phyloP scores from a whole-genome alignment of 2,329 filamentous ascomycete species.

The Pseudogymnoascus pannorum region DNA sequence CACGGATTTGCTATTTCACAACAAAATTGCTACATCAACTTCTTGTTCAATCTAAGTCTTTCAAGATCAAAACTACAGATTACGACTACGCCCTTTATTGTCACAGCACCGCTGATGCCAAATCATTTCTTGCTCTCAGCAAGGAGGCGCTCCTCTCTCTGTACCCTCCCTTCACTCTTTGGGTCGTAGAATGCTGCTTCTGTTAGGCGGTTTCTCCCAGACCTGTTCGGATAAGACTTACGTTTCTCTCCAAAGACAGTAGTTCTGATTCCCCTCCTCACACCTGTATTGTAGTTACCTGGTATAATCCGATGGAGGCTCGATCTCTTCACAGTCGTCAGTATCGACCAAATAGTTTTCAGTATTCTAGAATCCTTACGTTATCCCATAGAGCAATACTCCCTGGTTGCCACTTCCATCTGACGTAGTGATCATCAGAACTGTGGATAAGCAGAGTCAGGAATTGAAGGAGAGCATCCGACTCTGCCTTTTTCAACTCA shows the following conservation, averaged over 20 bases:
- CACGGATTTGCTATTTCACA: neutral
- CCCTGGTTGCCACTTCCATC: slow-evolving; percentile 25
- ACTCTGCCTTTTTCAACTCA: slow-evolving; percentile 23
- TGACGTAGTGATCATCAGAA: slow-evolving; percentile 23
- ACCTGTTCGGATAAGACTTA: slow-evolving; percentile 12
- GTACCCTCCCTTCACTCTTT: slow-evolving; percentile 19
- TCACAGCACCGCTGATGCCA: neutral
- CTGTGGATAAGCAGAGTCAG: slow-evolving; percentile 20
- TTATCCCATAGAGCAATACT: slow-evolving; percentile 25
- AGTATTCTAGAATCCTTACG: neutral
- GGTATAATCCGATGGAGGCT: slow-evolving; percentile 22
- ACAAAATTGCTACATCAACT: too few species aligned
- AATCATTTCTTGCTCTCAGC: neutral
- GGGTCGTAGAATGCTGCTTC: slow-evolving; percentile 21
- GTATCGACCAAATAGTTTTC: neutral
- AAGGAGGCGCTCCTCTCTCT: slow-evolving; percentile 17
- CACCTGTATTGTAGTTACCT: slow-evolving; percentile 17
- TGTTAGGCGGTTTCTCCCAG: neutral
- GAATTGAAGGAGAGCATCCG: slow-evolving; percentile 21
- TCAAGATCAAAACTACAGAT: neutral
- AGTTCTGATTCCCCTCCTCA: slow-evolving; percentile 20
- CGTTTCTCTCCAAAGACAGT: slow-evolving; percentile 25
- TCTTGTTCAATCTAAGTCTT: neutral
- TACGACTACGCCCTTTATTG: neutral
- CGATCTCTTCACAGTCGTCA: slow-evolving; percentile 16